Evolutionary conservation across 2,329 filamentous ascomycete species (phyloP).

Genomic region (Fusarium penzigii): DNA sequence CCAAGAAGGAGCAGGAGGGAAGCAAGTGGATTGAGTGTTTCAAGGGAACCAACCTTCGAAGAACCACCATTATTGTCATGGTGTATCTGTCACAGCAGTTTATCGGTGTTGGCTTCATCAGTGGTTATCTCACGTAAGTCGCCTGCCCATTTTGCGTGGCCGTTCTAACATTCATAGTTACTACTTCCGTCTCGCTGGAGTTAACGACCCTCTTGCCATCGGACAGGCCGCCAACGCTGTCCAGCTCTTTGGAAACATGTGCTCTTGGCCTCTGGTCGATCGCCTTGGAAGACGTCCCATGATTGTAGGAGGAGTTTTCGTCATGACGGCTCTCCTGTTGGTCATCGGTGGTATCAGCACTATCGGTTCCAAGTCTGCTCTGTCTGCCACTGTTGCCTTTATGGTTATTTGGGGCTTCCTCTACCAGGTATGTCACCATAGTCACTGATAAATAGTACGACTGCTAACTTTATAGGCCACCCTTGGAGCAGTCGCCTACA

Average conservation of each 20-base stretch:
- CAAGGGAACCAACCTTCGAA: constrained; percentile 27
- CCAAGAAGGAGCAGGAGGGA: constrained; percentile 19
- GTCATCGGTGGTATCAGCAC: constrained; percentile 35
- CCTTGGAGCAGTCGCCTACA: constrained; percentile 32
- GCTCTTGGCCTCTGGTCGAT: constrained; percentile 33
- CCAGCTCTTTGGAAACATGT: constrained; percentile 32
- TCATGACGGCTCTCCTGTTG: constrained; percentile 30
- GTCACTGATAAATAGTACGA: neutral
- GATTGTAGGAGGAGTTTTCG: constrained; percentile 30
- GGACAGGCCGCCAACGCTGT: constrained; percentile 32
- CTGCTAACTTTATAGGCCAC: constrained; percentile 16
- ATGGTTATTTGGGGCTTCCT: constrained; percentile 32
- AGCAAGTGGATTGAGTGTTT: constrained; percentile 32
- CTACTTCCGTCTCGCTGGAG: constrained; percentile 31
- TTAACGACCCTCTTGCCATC: constrained; percentile 30
- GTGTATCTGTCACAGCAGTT: constrained; percentile 34
- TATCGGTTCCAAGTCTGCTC: constrained; percentile 19
- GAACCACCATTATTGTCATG: constrained; percentile 34
- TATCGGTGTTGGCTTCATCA: constrained; percentile 33
- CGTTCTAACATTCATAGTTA: constrained; percentile 10
- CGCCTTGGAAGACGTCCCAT: constrained; percentile 32
- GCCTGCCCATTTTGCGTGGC: accelerated
- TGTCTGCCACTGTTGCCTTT: constrained; percentile 29
- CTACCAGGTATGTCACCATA: constrained; percentile 21
- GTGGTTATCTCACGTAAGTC: constrained; percentile 28